Conservation (phyloP, 768 basidiomycete species). For the Mycena kentingensis region DNA sequence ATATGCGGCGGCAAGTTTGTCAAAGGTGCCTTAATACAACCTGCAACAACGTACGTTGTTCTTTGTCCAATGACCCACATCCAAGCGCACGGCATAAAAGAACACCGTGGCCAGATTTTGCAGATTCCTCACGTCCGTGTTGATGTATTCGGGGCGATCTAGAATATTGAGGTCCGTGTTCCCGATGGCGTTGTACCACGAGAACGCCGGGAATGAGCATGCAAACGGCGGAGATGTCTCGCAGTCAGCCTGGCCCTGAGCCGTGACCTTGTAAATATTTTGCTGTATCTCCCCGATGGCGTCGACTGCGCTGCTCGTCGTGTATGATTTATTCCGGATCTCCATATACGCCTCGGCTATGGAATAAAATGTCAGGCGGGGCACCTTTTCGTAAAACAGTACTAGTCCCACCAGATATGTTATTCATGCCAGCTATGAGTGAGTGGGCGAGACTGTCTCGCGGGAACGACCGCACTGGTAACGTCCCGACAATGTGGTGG, state of each 20-base stretch:
- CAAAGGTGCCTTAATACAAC: not conserved
- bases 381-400: not conserved
- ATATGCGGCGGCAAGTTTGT: not conserved
- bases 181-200: constrained; percentile 11
- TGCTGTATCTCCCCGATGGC: not conserved
- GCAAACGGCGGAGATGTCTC: not conserved
- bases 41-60: constrained; percentile 9
- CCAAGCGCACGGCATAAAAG: constrained; percentile 14
- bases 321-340: not conserved
- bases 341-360: constrained; percentile 6
- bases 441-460: constrained; percentile 5
- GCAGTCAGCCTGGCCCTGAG: constrained; percentile 2
- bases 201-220: constrained; percentile 1
- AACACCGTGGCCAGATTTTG: constrained; percentile 12
- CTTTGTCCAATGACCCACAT: constrained; percentile 15
- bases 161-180: constrained; percentile 17
- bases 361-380: not conserved
- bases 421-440: not conserved
- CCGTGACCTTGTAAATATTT: constrained; percentile 7
- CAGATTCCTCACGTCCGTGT: constrained; percentile 7
- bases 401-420: not conserved
- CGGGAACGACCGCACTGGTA: not conserved
- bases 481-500: not conserved
- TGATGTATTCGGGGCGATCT: not conserved
- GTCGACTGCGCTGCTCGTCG: not conserved